Base-by-base conservation (phyloP, 1,284 basidiomycete genomes). In the Thelephora terrestris region DNA sequence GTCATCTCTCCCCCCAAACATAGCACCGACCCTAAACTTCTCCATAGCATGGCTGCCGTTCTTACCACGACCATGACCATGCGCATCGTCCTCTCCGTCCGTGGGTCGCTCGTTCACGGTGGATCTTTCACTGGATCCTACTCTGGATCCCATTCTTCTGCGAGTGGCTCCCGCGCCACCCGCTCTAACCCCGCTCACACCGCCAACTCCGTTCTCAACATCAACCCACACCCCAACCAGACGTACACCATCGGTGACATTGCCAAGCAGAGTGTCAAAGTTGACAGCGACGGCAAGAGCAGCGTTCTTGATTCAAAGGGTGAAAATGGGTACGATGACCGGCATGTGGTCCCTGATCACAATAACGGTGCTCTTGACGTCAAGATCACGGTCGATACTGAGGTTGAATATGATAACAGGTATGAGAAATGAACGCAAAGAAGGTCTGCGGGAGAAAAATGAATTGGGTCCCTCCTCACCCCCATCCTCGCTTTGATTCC, bases 41-140 rank as follows among this genome's bases (percentile, higher is more conserved):
- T 43, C 24, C 39, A 7, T 51, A 78, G 76, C 63, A 88, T 90
- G 82, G 75, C 86, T 2, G 85, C 82, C 9, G 85, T 89, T 21
- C 76, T 89, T 52, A 89, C 86, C 24, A 79, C 84, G 32, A 85
- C 85, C 10, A 89, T 89, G 86, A 77, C 80, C 23, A 78, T 89
- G 57, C 85, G 86, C 56, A 87, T 90, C 68, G 73, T 90, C 55
- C 81, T 90, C 55, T 75, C 76, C 53, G 81, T 89, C 47, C 80
- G 82, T 48, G 85, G 85, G 35, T 65, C 76, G 12, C 82, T 89
- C 59, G 71, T 67, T 21, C 63, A 74, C 27, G 85, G 86, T 36
- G 85, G 85, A 17, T 70, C 73, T 32, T 88, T 85, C 61, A 73
- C 79, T 25, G 70, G 65, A 42, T 64, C 64, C 47, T 59, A 59